Evolutionary conservation across 2,329 filamentous ascomycete genomes (phyloP).

Genomic region (Apiospora koreana): DNA sequence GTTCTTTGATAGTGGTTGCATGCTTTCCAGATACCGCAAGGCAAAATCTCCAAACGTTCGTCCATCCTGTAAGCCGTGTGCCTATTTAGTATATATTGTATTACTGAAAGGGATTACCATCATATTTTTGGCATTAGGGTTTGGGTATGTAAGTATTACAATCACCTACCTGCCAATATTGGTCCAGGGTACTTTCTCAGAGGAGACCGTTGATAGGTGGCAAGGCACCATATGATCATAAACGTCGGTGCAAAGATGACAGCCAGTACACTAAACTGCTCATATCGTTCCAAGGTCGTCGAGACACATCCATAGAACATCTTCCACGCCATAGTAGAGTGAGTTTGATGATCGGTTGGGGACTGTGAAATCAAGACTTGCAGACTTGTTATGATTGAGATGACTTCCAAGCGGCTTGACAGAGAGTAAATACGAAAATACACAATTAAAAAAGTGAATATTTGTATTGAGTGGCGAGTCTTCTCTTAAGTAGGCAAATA

Average conservation of each 20-base stretch:
- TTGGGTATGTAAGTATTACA: background rate
- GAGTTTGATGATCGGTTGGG: background rate
- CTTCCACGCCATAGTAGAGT: background rate
- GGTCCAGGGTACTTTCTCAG: constrained; percentile 12
- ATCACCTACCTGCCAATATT: constrained; percentile 12
- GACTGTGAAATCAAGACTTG: too few relatives aligned
- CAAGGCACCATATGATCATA: background rate
- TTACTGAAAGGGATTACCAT: background rate
- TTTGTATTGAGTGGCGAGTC: background rate
- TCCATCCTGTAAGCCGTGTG: constrained; percentile 26
- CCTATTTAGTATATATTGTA: background rate
- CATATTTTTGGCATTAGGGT: background rate
- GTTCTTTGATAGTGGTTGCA: constrained; percentile 28
- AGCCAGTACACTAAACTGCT: background rate
- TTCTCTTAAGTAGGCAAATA: background rate
- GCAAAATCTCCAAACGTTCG: constrained; percentile 37
- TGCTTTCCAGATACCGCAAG: constrained; percentile 27
- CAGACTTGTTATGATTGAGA: background rate
- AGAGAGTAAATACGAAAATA: background rate
- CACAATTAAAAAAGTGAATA: background rate
- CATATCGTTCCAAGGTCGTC: background rate
- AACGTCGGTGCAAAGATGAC: background rate
- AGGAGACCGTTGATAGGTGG: constrained; percentile 4
- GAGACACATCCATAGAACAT: too few relatives aligned
- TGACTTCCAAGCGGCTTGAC: background rate